Base-by-base conservation (phyloP, 495 filamentous ascomycete genomes). In the Thozetella sp. region DNA sequence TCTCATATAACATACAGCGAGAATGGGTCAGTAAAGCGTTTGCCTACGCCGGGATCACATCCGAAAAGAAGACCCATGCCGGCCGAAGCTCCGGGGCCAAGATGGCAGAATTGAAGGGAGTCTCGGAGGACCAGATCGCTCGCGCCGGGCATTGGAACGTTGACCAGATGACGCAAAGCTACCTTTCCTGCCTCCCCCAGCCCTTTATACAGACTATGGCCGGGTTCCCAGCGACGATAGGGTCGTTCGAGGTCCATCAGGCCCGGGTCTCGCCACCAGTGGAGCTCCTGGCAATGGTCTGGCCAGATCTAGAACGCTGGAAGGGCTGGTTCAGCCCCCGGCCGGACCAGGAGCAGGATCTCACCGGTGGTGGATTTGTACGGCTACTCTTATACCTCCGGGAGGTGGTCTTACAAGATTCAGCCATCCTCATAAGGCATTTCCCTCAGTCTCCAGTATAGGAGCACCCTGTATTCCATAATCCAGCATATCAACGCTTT, bases 351-450 rank as follows among this genome's bases (percentile, higher is more conserved):
- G 34, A 25, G 4, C 46, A 50, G n/a, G 37, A 57, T 25, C 37
- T 57, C 3, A 45, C 55, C 23, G 25, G 22, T 23, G n/a, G n/a
- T 17, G 26, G 37, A 22, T 56, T 56, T 46, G 48, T 40, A 22
- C 45, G 48, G 34, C 54, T 56, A 22, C 37, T 56, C 12, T 56
- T 56, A 22, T 56, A 56, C 54, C 37, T 56, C 27, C 22, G 25
- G 22, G 26, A 37, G 54, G 54, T 56, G 48, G 37, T 46, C 22
- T 24, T 56, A 53, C 27, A 53, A 19, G 23, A 53, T 53, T 53
- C 20, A 19, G 23, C 27, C 25, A 25, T 11, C 9, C 23, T 53
- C 6, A 34, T 12, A 19, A 6, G 6, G 13, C 26, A 6, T 3
- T 55, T 55, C 20, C 26, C 26, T 20, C 4, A 55, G 3, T 34